Evolutionary conservation across 164 flowering plant species (phyloP).

Genomic region (Paratinospora sagittata): DNA sequence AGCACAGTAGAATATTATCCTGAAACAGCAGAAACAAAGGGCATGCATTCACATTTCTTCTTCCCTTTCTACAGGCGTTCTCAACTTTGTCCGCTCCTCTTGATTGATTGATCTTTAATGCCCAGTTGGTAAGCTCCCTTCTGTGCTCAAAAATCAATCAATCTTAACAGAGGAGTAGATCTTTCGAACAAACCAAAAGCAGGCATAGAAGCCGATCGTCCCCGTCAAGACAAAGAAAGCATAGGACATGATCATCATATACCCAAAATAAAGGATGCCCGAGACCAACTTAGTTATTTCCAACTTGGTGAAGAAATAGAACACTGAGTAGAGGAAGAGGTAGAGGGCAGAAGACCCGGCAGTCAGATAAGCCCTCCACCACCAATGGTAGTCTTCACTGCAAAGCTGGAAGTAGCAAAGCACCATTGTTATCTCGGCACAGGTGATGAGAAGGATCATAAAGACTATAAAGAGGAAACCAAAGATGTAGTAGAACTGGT

Average conservation of each 20-base stretch:
- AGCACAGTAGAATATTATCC: not conserved
- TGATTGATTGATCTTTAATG: not conserved
- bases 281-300: constrained; percentile 16
- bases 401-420: constrained; percentile 20
- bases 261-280: constrained; percentile 16
- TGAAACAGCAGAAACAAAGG: not conserved
- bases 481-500: constrained; percentile 22
- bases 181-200: constrained; percentile 19
- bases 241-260: constrained; percentile 13
- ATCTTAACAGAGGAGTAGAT: constrained; percentile 19
- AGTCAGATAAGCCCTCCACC: constrained; percentile 20
- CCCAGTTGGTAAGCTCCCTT: not conserved
- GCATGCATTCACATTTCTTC: too few species aligned
- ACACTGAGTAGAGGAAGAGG: constrained; percentile 16
- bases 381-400: constrained; percentile 20
- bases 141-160: constrained; percentile 3
- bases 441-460: constrained; percentile 15
- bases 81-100: constrained; percentile 6
- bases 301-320: constrained; percentile 19
- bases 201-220: constrained; percentile 16
- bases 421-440: constrained; percentile 20
- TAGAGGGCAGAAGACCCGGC: constrained; percentile 18
- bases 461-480: constrained; percentile 19
- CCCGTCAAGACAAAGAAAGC: constrained; percentile 18
- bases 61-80: not conserved